Base-by-base conservation (phyloP, 2,329 filamentous ascomycete species). In the Dothiorella sarmentorum region DNA sequence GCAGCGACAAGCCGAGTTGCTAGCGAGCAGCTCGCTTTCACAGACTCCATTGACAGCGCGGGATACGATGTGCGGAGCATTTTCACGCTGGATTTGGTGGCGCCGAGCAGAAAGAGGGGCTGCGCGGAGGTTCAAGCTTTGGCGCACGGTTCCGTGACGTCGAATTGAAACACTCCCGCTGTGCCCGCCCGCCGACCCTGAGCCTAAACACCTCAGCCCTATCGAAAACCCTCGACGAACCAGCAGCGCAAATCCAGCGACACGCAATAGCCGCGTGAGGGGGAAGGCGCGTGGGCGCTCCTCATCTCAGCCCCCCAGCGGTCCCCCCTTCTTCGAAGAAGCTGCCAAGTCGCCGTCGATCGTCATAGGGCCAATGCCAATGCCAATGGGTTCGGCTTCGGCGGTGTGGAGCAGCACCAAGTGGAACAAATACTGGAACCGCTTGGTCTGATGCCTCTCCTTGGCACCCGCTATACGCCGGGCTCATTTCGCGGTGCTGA, bases 391-490 rank as follows among this genome's bases (percentile, higher is more conserved):
- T 38, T 31, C 24, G 27, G 20, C n/a, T n/a, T 29, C 27, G 52
- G 38, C 38, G 52, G 40, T 56, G 52, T 35, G 40, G 52, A 43
- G 17, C 38, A 35, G 40, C 17, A 44, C 27, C 10, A 56, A 56
- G 52, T 56, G 52, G 52, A 44, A 44, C 60, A 68, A n/a, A 66
- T 64, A 66, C 57, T 59, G 52, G 53, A n/a, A 56, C 43, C 60
- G 58, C 52, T 60, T 61, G 59, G 49, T 24, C 33, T 35, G 24
- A 13, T 22, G 49, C 29, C n/a, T 4, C 10, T 40, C 57, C 61
- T 56, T 56, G 52, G 52, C 52, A 27, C 18, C 40, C 52, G 44
- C 27, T 26, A 56, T 43, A 56, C 52, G 40, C 33, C 38, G 37
- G 33, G 20, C 49, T 53, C 49, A 53, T 53, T 53, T 53, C 49